Evolutionary conservation across 1,284 basidiomycete species (phyloP), one percentile per base, ranked within the genome.

Genomic region (Fistulina hepatica): DNA sequence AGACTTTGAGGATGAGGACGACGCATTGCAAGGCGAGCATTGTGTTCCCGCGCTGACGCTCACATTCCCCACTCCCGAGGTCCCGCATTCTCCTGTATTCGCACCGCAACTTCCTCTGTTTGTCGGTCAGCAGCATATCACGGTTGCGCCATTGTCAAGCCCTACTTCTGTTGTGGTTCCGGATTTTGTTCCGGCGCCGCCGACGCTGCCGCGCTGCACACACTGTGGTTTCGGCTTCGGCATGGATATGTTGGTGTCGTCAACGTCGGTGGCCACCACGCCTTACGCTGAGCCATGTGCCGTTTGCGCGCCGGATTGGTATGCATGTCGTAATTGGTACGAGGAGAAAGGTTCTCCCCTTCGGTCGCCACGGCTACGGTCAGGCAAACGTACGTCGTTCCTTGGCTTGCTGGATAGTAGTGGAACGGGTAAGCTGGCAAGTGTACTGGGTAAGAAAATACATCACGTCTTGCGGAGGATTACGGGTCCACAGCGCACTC

Each of bases 301-400:
- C 9, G 26, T 44, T 25, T 50, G 48, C 21, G 48, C 41, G 27
- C 36, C 44, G 12, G 44, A 46, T 33, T 48, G 48, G 48, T 31
- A 44, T 20, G 46, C 46, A 13, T 49, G 46, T 41, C 44, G 48
- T 35, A 37, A 38, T 36, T 48, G 46, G 46, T 46, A 43, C 28
- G 28, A 13, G 10, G 28, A 10, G 28, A 13, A 19, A 8, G 28
- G 28, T 16, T n/a, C n/a, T n/a, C n/a, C n/a, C n/a, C n/a, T n/a
- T n/a, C n/a, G n/a, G n/a, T n/a, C n/a, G n/a, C n/a, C n/a, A n/a
- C n/a, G n/a, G n/a, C n/a, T n/a, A n/a, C n/a, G n/a, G n/a, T n/a
- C n/a, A n/a, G n/a, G n/a, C n/a, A n/a, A n/a, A n/a, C n/a, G n/a
- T n/a, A n/a, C n/a, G n/a, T n/a, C n/a, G n/a, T n/a, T n/a, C n/a